phyloP scores from a whole-genome alignment of 441 rosid genomes.

The Croton setiger region DNA sequence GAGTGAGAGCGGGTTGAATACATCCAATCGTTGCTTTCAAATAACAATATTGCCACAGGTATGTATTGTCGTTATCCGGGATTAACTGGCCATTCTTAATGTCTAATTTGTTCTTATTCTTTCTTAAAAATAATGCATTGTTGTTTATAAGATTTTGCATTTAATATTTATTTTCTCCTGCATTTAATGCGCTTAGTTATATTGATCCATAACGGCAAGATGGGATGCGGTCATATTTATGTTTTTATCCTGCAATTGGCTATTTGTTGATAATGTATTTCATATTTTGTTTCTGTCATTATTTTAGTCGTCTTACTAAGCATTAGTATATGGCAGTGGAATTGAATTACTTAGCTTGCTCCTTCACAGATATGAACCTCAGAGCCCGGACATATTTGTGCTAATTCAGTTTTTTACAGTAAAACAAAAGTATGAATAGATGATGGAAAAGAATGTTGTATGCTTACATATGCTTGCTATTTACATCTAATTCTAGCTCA shows the following conservation, averaged over 20 bases:
- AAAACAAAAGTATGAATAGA: background rate
- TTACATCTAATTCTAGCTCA: background rate
- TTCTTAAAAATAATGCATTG: background rate
- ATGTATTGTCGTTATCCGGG: background rate
- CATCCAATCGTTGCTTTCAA: conserved; percentile 80
- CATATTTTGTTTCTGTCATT: background rate
- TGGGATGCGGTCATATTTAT: background rate
- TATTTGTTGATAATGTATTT: background rate
- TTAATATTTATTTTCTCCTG: background rate
- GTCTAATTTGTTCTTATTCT: background rate
- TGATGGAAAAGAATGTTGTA: background rate
- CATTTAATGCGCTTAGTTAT: background rate
- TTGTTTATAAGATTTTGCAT: background rate
- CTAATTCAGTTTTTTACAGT: background rate
- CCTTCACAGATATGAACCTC: background rate
- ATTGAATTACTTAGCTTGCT: background rate
- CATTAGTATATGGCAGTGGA: background rate
- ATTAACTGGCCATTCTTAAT: background rate
- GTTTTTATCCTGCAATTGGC: background rate
- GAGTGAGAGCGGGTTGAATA: conserved; percentile 84
- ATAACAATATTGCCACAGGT: conserved; percentile 79
- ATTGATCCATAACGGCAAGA: background rate
- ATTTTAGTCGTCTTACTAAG: background rate
- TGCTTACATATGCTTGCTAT: background rate
- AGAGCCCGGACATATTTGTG: background rate